Base-by-base conservation (phyloP, 768 basidiomycete genomes). In the Lactarius tabidus region DNA sequence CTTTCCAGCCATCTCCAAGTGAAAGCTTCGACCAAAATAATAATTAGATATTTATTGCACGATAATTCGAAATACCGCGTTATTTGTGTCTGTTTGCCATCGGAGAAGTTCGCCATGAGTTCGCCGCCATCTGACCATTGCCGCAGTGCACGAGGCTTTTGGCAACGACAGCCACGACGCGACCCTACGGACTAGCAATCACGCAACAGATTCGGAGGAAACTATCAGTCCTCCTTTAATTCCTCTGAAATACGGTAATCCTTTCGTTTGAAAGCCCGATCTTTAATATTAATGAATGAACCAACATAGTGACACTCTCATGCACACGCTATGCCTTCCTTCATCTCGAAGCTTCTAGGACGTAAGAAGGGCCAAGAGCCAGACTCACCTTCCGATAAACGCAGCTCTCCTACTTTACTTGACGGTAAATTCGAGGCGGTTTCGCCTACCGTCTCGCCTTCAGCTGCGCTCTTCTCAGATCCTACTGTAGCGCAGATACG, bases 371-470 rank as follows among this genome's bases (percentile, higher is more conserved):
- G 80, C 33, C 86, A 86, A 70, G 84, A 82, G 52, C 17, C 38
- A 66, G 81, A 80, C 70, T 78, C 80, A 36, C 72, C 75, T 28
- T 70, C 74, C n/a, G 76, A 77, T 67, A 76, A 77, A 29, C 76
- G 75, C 20, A 43, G 70, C 35, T 77, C 79, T 14, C 78, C 79
- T 60, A 72, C 75, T 26, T 76, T 89, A 59, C 80, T 91, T 3
- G 89, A 87, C 62, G 90, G 88, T 63, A 89, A 86, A 73, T 91
- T 89, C 71, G 89, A 90, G 74, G 84, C 85, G 9, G 80, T 90
- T 23, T 85, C 85, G 6, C 83, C 85, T 2, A 62, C 67, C 28
- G 57, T 74, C 23, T 81, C 79, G 3, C 79, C 81, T 6, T 71
- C 79, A 9, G 72, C 73, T 10, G 61, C 71, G 9, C 62, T 71